phyloP scores from a whole-genome alignment of 169 alveolate species.

The Babesia sp. region DNA sequence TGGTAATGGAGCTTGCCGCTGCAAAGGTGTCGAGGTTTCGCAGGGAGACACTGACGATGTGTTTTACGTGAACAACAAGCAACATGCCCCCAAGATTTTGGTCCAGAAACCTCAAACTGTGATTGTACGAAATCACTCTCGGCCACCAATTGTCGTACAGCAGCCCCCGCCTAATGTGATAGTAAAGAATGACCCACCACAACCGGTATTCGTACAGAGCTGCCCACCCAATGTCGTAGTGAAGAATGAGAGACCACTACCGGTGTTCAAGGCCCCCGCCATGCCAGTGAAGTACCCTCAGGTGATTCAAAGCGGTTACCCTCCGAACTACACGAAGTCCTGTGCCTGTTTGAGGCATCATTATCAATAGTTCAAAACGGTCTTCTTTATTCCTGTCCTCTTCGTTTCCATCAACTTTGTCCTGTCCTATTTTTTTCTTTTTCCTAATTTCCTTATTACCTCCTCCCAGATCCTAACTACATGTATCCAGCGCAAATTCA shows the following conservation, averaged over 20 bases:
- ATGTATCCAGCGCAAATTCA: no score
- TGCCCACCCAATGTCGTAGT: constrained; percentile 77
- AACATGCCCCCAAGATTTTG: constrained; percentile 72
- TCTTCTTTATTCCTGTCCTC: no score
- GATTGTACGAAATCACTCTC: constrained; percentile 72
- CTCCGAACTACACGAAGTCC: constrained; percentile 38
- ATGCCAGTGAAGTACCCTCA: constrained; percentile 61
- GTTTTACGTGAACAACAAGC: constrained; percentile 74
- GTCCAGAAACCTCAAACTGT: constrained; percentile 80
- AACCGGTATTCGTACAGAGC: constrained; percentile 77
- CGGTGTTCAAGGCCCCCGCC: constrained; percentile 55
- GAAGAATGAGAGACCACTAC: constrained; percentile 64
- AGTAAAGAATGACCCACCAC: constrained; percentile 78
- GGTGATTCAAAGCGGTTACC: constrained; percentile 39
- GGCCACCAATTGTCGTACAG: constrained; percentile 79
- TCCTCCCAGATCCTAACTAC: no score
- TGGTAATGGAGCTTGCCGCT: constrained; percentile 10
- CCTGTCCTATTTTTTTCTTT: no score
- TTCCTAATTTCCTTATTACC: no score
- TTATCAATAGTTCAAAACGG: no score
- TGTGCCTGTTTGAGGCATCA: constrained; percentile 29
- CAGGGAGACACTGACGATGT: constrained; percentile 28
- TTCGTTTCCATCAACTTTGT: no score
- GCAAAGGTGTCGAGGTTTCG: constrained; percentile 17
- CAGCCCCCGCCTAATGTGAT: constrained; percentile 81